phyloP scores from a whole-genome alignment of 2,329 filamentous ascomycete genomes.

The Chaetomiaceae sp. region DNA sequence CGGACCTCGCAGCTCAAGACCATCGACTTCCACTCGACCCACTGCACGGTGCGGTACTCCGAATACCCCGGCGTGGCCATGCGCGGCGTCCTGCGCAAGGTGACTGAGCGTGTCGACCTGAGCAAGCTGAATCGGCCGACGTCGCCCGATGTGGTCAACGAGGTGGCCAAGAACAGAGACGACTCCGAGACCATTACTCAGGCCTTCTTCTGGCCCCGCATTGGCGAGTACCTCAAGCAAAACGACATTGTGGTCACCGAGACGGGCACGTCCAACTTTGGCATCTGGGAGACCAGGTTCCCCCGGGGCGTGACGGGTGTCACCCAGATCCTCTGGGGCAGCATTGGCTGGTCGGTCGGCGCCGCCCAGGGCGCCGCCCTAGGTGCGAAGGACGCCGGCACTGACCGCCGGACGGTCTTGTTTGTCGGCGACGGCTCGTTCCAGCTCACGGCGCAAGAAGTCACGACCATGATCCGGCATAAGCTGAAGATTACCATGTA shows the following conservation, averaged over 20 bases:
- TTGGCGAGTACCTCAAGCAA: conserved; percentile 61
- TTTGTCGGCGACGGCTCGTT: conserved; percentile 88
- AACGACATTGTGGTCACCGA: conserved; percentile 80
- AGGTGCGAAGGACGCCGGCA: conserved; percentile 61
- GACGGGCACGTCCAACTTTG: conserved; percentile 84
- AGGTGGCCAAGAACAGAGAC: conserved; percentile 40
- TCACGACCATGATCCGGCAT: conserved; percentile 77
- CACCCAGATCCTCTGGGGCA: conserved; percentile 72
- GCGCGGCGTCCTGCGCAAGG: conserved; percentile 69
- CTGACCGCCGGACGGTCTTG: conserved; percentile 64
- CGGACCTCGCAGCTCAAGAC: conserved; percentile 69
- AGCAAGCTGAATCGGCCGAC: conserved; percentile 50
- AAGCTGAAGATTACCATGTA: conserved; percentile 71
- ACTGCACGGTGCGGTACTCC: conserved; percentile 69
- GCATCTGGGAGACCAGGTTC: conserved; percentile 80
- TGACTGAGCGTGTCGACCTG: conserved; percentile 57
- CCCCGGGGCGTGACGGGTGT: conserved; percentile 72
- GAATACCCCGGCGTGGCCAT: conserved; percentile 74
- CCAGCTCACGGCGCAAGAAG: conserved; percentile 77
- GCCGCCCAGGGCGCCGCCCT: conserved; percentile 63
- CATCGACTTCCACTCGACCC: conserved; percentile 75
- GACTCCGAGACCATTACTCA: conserved; percentile 53
- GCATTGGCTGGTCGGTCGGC: conserved; percentile 57
- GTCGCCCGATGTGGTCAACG: conserved; percentile 50
- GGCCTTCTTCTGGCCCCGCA: conserved; percentile 70